Evolutionary conservation across 1,139 yeast species (phyloP).

Genomic region (Hansenula sp.): DNA sequence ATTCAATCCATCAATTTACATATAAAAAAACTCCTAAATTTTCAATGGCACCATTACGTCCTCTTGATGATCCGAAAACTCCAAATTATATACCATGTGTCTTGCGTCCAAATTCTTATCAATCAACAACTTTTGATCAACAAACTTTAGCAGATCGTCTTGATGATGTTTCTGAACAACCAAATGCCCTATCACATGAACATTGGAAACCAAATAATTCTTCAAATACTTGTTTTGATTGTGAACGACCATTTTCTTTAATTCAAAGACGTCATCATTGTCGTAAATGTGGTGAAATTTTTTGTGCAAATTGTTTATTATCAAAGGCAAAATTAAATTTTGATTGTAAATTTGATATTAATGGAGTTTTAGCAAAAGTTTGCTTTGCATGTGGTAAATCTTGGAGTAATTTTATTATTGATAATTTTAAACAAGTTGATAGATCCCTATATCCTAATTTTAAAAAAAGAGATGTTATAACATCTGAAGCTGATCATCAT

Average conservation of each 20-base stretch:
- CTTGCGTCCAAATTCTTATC: constrained; percentile 10
- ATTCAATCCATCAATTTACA: constrained; percentile 12
- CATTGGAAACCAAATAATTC: constrained; percentile 82
- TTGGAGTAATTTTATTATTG: constrained; percentile 16
- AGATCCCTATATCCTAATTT: constrained; percentile 7
- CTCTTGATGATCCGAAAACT: constrained; percentile 19
- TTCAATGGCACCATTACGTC: constrained; percentile 17
- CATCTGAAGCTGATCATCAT: constrained; percentile 1
- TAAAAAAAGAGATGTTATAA: not conserved
- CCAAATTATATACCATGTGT: constrained; percentile 24
- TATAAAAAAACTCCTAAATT: constrained; percentile 14
- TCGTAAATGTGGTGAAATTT: constrained; percentile 88
- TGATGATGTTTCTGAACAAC: not conserved
- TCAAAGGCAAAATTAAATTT: constrained; percentile 17
- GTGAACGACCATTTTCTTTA: constrained; percentile 58
- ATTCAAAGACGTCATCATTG: constrained; percentile 92
- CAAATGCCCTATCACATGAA: constrained; percentile 28
- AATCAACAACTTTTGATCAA: not conserved
- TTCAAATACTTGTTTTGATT: constrained; percentile 60
- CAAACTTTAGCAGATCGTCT: not conserved
- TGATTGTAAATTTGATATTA: constrained; percentile 16
- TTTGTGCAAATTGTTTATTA: constrained; percentile 40
- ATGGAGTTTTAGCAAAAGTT: constrained; percentile 18
- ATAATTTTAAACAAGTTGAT: constrained; percentile 13
- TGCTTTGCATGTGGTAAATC: constrained; percentile 21